phyloP scores from a whole-genome alignment of 495 filamentous ascomycete genomes.

The Neurospora sp. region DNA sequence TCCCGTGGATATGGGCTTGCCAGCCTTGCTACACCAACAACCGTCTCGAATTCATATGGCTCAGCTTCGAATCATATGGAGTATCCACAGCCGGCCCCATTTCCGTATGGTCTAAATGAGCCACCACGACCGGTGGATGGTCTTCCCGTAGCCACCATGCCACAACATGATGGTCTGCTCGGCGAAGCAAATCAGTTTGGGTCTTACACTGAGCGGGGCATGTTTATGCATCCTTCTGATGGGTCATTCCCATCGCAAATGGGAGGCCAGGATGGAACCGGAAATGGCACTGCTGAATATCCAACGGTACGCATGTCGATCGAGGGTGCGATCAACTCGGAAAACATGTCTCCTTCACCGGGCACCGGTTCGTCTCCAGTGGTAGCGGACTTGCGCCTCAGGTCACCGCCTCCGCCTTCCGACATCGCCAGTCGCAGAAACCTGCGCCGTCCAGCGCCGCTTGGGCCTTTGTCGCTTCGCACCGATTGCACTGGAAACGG shows the following conservation, averaged over 20 bases:
- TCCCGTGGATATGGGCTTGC: background rate
- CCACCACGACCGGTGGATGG: background rate
- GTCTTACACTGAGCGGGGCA: slow-evolving; percentile 14
- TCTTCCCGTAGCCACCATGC: background rate
- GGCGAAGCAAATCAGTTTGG: slow-evolving; percentile 3
- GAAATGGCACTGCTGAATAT: slow-evolving; percentile 1
- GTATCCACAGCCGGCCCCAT: slow-evolving; percentile 10
- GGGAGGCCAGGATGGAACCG: slow-evolving; percentile 4
- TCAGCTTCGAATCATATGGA: slow-evolving; percentile 2
- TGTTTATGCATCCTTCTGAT: slow-evolving; percentile 9
- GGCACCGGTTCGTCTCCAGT: slow-evolving; percentile 18
- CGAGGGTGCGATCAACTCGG: slow-evolving; percentile 11
- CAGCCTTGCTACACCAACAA: background rate
- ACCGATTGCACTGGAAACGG: slow-evolving; percentile 22
- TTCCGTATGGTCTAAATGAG: slow-evolving; percentile 4
- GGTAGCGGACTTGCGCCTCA: slow-evolving; percentile 22
- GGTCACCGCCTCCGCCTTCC: slow-evolving; percentile 35
- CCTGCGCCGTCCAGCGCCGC: slow-evolving; percentile 30
- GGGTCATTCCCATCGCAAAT: slow-evolving; percentile 16
- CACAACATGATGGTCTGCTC: slow-evolving; percentile 6
- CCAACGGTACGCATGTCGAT: slow-evolving; percentile 5
- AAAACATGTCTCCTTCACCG: slow-evolving; percentile 17
- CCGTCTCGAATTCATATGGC: slow-evolving; percentile 4
- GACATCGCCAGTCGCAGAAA: slow-evolving; percentile 40
- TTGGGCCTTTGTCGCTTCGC: slow-evolving; percentile 26